A percentile compares a stretch with the other conserved stretches of the same genome.
phyloP scores from a whole-genome alignment of 2,329 filamentous ascomycete species.

The Graphilbum fragrans region DNA sequence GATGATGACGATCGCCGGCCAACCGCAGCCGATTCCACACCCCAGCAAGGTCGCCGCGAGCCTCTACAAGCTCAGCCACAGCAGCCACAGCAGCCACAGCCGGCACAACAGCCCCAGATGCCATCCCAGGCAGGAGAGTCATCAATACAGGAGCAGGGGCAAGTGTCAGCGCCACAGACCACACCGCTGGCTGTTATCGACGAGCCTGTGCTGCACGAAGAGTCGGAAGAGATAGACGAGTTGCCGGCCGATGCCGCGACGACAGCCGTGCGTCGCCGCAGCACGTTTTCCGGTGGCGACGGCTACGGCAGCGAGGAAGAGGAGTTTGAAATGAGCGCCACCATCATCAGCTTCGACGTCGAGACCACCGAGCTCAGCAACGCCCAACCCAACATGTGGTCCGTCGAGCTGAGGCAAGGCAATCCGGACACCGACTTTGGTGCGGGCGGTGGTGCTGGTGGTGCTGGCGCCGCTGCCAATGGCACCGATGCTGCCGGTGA shows the following conservation, averaged over 20 bases:
- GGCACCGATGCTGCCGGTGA: background rate
- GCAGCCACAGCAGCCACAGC: background rate
- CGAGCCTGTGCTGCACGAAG: no score
- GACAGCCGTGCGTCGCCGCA: conserved; percentile 14
- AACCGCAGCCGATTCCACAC: no score
- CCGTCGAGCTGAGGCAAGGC: conserved; percentile 44
- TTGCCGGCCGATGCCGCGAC: background rate
- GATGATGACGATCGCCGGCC: background rate
- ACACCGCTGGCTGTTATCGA: no score
- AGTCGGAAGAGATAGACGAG: no score
- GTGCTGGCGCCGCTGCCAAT: background rate
- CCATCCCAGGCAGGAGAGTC: no score
- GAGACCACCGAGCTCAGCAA: conserved; percentile 42
- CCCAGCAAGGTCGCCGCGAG: no score
- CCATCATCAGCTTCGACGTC: conserved; percentile 49
- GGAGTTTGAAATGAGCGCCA: conserved; percentile 38
- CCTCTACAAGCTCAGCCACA: no score
- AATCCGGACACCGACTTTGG: background rate
- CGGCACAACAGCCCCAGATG: background rate
- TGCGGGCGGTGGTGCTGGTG: conserved; percentile 1
- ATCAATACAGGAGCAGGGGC: background rate
- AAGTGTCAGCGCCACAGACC: no score
- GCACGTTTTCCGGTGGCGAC: conserved; percentile 32
- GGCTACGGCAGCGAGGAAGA: conserved; percentile 44
- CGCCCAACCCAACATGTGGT: conserved; percentile 41